A percentile compares a stretch with the other conserved stretches of the same genome.
Evolutionary conservation across 768 basidiomycete species (phyloP).

Genomic region (Termitomyces eurrhizus): DNA sequence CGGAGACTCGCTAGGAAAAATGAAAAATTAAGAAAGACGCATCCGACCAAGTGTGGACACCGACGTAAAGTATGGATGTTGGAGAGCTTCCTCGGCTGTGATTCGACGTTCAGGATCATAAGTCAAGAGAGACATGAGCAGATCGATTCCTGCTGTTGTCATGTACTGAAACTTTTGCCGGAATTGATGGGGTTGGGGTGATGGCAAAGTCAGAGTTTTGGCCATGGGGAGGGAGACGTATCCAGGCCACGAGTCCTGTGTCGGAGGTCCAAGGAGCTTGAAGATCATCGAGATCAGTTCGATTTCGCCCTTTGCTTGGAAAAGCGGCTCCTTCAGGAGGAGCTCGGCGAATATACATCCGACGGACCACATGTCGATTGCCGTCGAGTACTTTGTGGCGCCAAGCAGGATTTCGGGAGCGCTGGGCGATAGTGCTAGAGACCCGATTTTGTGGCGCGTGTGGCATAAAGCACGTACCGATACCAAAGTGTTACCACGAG

Average conservation of each 20-base stretch:
- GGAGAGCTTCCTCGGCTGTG: constrained; percentile 83
- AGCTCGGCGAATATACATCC: constrained; percentile 99
- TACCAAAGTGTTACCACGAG: constrained; percentile 99
- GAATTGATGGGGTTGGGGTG: constrained; percentile 71
- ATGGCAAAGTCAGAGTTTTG: constrained; percentile 72
- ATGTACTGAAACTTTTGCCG: constrained; percentile 86
- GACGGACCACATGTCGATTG: constrained; percentile 98
- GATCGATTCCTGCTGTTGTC: constrained; percentile 78
- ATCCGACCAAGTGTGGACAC: constrained; percentile 15
- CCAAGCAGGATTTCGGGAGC: constrained; percentile 95
- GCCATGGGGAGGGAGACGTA: constrained; percentile 76
- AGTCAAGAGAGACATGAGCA: constrained; percentile 74
- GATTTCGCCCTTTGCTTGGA: constrained; percentile 93
- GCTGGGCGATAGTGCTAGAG: constrained; percentile 36
- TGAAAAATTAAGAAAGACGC: not conserved
- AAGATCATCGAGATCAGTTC: constrained; percentile 94
- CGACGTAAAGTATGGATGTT: constrained; percentile 90
- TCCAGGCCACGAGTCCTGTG: constrained; percentile 81
- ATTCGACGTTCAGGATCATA: constrained; percentile 90
- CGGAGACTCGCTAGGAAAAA: constrained; percentile 72
- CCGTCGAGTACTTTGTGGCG: constrained; percentile 89
- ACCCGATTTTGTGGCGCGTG: constrained; percentile 5
- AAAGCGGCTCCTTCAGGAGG: constrained; percentile 91
- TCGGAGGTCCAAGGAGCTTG: constrained; percentile 92
- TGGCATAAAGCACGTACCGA: constrained; percentile 51